These are phyloP conservation scores for Ophiostoma fasciatum DNA, from an alignment of 2,329 filamentous ascomycete species.

Conservation along the genomic window DNA sequence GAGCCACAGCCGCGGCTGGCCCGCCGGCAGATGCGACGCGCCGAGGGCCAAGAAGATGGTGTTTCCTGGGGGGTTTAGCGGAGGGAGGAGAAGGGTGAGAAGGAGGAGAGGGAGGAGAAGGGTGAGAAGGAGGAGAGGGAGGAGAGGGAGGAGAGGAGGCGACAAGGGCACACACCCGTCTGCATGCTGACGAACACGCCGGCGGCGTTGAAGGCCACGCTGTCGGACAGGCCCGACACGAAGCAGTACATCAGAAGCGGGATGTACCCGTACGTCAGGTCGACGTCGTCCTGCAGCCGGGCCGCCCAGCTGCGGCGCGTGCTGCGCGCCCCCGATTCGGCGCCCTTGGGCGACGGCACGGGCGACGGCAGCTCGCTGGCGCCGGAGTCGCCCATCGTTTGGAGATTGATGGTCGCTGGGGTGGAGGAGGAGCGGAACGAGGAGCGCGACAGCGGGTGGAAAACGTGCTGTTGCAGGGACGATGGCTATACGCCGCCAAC, in stretches of 20 bases:
- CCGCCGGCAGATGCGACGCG: constrained; percentile 32
- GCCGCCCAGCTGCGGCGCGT: background rate
- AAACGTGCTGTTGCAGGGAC: no score
- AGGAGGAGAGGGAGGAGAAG: background rate
- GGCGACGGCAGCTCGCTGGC: background rate
- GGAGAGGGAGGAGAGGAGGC: background rate
- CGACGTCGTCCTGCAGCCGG: constrained; percentile 7
- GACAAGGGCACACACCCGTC: constrained; percentile 37
- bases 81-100: background rate
- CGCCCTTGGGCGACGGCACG: background rate
- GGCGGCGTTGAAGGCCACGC: constrained; percentile 61
- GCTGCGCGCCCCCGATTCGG: no score
- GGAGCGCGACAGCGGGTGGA: no score
- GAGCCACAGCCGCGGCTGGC: constrained; percentile 45
- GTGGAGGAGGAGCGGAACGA: no score
- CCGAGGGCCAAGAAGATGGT: constrained; percentile 68
- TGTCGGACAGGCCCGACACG: constrained; percentile 65
- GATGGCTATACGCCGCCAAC: no score
- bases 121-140: background rate
- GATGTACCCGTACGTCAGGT: constrained; percentile 36
- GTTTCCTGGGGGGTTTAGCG: constrained; percentile 36
- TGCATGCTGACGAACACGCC: constrained; percentile 76
- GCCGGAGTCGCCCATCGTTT: no score
- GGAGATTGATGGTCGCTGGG: no score
- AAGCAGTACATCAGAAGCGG: constrained; percentile 59